Evolutionary conservation across 2,329 filamentous ascomycete genomes (phyloP), one percentile per base, ranked within the genome.

Genomic region (Cladosporium sp.): DNA sequence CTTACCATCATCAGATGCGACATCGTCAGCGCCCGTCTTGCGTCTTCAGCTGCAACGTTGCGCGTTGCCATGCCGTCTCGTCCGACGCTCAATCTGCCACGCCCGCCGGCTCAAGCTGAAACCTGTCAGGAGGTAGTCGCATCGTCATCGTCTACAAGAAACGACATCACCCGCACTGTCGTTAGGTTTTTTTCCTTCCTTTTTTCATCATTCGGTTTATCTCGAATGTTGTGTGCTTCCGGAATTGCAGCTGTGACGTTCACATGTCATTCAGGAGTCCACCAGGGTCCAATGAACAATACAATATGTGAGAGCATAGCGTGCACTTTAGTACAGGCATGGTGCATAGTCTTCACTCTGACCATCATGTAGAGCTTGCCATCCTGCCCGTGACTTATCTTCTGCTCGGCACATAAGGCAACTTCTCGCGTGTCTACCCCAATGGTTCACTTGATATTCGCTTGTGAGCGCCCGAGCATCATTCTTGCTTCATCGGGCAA

Each of bases 41-140:
- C n/a, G n/a, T 54, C 51, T 42, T 54, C 51, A 54, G 51, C 51
- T 44, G 49, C 37, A 32, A 22, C 42, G 42, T 45, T 15, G 22
- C 24, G 48, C 48, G 20, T 39, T 51, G 50, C 25, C 25, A 19
- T 54, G 37, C 36, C 51, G 37, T 45, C 37, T 40, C 24, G 24
- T 10, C 28, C 37, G 20, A 45, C 19, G n/a, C 36, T 42, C 39
- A 44, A 54, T 54, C 51, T 54, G 51, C 39, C 39, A 34, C 51
- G 39, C n/a, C 51, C 51, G 39, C n/a, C 12, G 51, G 39, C 28
- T 54, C 51, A 34, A 32, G 37, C 28, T 44, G 51, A 54, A 42
- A 54, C 51, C n/a, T 35, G 36, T 19, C 28, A 32, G 12, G 9
- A 34, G n/a, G 25, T n/a, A 17, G 6, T 28, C 42, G 24, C 24